Percentiles rank a stretch among this genome's conserved stretches.
These are phyloP conservation scores for Sporisorium sorghi DNA, from an alignment of 1,284 basidiomycete species.

Conservation along the genomic window DNA sequence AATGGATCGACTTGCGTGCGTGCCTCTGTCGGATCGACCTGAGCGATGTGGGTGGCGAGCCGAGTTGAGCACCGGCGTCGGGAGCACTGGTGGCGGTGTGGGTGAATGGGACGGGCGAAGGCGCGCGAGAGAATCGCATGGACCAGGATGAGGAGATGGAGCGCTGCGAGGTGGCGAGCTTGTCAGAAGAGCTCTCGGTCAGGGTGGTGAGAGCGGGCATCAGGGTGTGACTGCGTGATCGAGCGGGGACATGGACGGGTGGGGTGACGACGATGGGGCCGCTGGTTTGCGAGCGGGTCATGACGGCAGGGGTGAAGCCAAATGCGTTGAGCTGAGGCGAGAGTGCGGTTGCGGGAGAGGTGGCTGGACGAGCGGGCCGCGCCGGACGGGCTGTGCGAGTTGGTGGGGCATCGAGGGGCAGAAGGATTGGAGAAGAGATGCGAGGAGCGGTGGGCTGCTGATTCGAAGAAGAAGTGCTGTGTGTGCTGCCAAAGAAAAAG, in stretches of 20 bases:
- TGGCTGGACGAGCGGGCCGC: conserved; percentile 15
- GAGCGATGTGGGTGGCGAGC: conserved; percentile 20
- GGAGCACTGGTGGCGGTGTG: conserved; percentile 2
- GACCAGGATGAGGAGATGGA: conserved; percentile 18
- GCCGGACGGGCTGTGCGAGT: conserved; percentile 13
- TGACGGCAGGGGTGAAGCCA: conserved; percentile 7
- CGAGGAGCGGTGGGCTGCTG: conserved; percentile 4
- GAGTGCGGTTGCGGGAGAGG: conserved; percentile 9
- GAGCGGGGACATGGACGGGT: conserved; percentile 7
- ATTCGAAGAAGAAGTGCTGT: conserved; percentile 5
- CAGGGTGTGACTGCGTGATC: conserved; percentile 22
- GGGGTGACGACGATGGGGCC: conserved; percentile 4
- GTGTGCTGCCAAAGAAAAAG: conserved; percentile 21
- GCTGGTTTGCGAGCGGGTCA: conserved; percentile 1
- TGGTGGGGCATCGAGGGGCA: neutral
- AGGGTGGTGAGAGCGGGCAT: conserved; percentile 12
- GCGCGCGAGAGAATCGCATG: conserved; percentile 12
- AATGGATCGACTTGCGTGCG: conserved; percentile 27
- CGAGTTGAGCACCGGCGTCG: neutral
- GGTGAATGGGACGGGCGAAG: conserved; percentile 8
- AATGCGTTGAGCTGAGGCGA: conserved; percentile 18
- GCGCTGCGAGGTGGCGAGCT: conserved; percentile 7
- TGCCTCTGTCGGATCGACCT: conserved; percentile 38
- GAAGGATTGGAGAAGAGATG: conserved; percentile 7
- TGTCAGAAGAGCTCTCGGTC: neutral